phyloP scores from a whole-genome alignment of 345 rosid species.

The Populus alba region DNA sequence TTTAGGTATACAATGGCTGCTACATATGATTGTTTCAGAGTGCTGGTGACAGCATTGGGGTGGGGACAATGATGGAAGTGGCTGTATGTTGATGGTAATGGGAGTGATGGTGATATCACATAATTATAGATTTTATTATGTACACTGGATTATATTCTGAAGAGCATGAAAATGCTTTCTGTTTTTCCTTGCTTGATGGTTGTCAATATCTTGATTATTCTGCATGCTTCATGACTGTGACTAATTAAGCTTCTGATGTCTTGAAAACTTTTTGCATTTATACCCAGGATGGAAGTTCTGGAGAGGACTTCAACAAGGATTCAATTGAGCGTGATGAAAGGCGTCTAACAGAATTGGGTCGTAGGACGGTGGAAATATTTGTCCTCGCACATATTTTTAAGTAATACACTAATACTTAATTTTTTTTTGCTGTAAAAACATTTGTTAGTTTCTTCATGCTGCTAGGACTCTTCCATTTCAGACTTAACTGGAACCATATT shows the following conservation, averaged over 20 bases:
- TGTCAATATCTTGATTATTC: not conserved
- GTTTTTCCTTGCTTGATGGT: not conserved
- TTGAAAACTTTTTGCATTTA: constrained; percentile 8
- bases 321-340: constrained; percentile 80
- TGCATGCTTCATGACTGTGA: not conserved
- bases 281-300: constrained; percentile 68
- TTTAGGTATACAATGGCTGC: not conserved
- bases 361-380: constrained; percentile 86
- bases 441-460: not conserved
- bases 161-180: not conserved
- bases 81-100: not conserved
- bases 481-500: not conserved
- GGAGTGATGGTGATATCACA: not conserved
- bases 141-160: not conserved
- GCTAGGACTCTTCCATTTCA: not conserved
- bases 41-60: not conserved
- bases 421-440: not conserved
- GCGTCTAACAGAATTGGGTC: constrained; percentile 85
- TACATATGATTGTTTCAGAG: not conserved
- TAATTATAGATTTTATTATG: not conserved
- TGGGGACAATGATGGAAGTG: not conserved
- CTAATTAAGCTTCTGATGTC: not conserved
- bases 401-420: constrained; percentile 30
- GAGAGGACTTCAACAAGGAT: constrained; percentile 79
- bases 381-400: constrained; percentile 87